A percentile compares a stretch with the other conserved stretches of the same genome.
phyloP scores from a whole-genome alignment of 2,329 filamentous ascomycete genomes.

The Lasiodiplodia theobromae region DNA sequence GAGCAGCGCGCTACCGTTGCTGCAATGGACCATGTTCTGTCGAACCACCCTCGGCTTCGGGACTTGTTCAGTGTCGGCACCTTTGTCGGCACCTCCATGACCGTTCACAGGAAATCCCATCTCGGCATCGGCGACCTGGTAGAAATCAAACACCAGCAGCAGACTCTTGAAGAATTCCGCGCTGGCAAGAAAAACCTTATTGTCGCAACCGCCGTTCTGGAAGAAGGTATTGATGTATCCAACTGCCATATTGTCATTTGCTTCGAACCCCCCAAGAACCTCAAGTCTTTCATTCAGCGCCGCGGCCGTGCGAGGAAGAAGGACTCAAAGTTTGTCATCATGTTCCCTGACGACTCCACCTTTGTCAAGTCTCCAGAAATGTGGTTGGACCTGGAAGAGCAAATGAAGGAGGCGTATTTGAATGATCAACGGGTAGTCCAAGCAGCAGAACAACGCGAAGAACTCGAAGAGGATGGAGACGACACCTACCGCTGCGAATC shows the following conservation, averaged over 20 bases:
- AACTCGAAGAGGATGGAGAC: conserved; percentile 56
- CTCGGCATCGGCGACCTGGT: conserved; percentile 55
- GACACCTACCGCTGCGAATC: conserved; percentile 34
- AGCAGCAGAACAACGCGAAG: conserved; percentile 52
- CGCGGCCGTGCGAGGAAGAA: conserved; percentile 68
- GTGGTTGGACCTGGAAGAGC: conserved; percentile 72
- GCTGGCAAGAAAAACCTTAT: conserved; percentile 63
- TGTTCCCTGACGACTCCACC: conserved; percentile 40
- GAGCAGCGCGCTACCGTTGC: conserved; percentile 48
- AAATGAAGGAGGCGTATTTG: conserved; percentile 76
- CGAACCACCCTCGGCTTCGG: conserved; percentile 40
- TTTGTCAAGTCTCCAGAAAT: conserved; percentile 42
- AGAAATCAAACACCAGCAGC: conserved; percentile 55
- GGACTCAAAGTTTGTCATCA: conserved; percentile 62
- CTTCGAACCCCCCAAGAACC: conserved; percentile 66
- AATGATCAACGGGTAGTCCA: conserved; percentile 65
- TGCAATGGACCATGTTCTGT: conserved; percentile 49
- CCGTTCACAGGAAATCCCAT: conserved; percentile 49
- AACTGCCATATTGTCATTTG: conserved; percentile 70
- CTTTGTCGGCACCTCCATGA: conserved; percentile 60
- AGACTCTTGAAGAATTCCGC: conserved; percentile 62
- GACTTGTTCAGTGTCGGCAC: conserved; percentile 52
- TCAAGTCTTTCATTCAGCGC: conserved; percentile 71
- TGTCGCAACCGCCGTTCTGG: conserved; percentile 64
- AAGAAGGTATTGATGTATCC: conserved; percentile 69